Conservation (phyloP, 1,284 basidiomycete species). For the Ceratobasidium sp. region DNA sequence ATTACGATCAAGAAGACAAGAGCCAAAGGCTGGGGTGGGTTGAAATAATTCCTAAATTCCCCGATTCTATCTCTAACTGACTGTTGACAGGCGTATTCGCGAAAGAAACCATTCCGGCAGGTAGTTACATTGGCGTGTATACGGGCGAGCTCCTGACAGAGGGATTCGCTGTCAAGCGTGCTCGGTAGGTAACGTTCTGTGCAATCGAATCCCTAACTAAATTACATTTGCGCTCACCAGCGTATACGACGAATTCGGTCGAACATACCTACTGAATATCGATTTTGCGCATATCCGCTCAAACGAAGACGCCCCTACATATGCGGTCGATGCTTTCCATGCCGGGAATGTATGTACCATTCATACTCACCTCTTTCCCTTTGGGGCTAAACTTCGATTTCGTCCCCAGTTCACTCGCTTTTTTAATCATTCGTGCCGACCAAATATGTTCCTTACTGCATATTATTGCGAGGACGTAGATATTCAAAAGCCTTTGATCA, state of each 20-base stretch:
- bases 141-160: constrained; percentile 85
- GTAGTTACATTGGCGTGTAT: constrained; percentile 86
- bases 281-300: constrained; percentile 74
- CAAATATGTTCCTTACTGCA: constrained; percentile 80
- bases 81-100: constrained; percentile 73
- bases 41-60: not conserved
- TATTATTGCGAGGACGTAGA: constrained; percentile 78
- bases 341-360: constrained; percentile 80
- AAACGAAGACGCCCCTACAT: constrained; percentile 55
- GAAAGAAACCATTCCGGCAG: constrained; percentile 71
- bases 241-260: constrained; percentile 79
- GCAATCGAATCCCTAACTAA: constrained; percentile 22
- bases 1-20: constrained; percentile 77
- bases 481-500: constrained; percentile 69
- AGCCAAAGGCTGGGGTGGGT: constrained; percentile 53
- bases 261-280: constrained; percentile 88
- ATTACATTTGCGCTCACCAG: constrained; percentile 59
- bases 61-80: not conserved
- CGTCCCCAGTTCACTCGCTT: constrained; percentile 79
- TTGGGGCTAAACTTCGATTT: constrained; percentile 50
- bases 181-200: constrained; percentile 64
- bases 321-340: constrained; percentile 86
- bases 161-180: constrained; percentile 74
- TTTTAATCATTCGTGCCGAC: constrained; percentile 91
- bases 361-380: constrained; percentile 42